phyloP scores from a whole-genome alignment of 805 yeast species.

The Candida ficus region DNA sequence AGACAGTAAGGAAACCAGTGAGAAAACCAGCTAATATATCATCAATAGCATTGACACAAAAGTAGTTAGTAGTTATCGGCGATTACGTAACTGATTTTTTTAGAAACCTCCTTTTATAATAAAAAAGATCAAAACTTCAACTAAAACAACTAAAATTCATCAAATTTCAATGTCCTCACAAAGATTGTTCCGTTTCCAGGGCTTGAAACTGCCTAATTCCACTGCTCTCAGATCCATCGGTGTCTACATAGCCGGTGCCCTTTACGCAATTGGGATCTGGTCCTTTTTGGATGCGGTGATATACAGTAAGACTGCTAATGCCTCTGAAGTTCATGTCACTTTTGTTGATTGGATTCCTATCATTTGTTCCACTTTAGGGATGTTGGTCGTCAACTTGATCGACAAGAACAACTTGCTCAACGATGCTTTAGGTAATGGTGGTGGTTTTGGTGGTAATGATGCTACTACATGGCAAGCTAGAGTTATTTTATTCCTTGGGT shows the following conservation, averaged over 20 bases:
- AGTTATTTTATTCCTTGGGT: constrained; percentile 84
- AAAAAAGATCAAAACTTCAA: too few relatives aligned
- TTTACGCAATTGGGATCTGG: constrained; percentile 88
- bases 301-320: constrained; percentile 79
- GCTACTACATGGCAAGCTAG: constrained; percentile 90
- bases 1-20: constrained; percentile 26
- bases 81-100: neutral
- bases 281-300: constrained; percentile 83
- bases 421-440: constrained; percentile 25
- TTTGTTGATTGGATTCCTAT: constrained; percentile 96
- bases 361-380: constrained; percentile 82
- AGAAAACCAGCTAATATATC: too few relatives aligned
- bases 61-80: constrained; percentile 2
- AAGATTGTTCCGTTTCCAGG: constrained; percentile 60
- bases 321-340: constrained; percentile 79
- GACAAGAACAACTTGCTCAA: constrained; percentile 38
- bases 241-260: constrained; percentile 69
- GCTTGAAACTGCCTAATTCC: constrained; percentile 65
- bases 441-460: constrained; percentile 33
- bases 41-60: neutral
- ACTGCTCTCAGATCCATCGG: constrained; percentile 66
- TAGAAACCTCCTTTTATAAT: too few relatives aligned
- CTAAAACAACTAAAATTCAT: neutral
- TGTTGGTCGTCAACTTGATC: constrained; percentile 58
- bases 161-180: constrained; percentile 33